These are phyloP conservation scores for Emmonsiellopsis sp. DNA, from an alignment of 2,329 filamentous ascomycete genomes.

Conservation along the genomic window DNA sequence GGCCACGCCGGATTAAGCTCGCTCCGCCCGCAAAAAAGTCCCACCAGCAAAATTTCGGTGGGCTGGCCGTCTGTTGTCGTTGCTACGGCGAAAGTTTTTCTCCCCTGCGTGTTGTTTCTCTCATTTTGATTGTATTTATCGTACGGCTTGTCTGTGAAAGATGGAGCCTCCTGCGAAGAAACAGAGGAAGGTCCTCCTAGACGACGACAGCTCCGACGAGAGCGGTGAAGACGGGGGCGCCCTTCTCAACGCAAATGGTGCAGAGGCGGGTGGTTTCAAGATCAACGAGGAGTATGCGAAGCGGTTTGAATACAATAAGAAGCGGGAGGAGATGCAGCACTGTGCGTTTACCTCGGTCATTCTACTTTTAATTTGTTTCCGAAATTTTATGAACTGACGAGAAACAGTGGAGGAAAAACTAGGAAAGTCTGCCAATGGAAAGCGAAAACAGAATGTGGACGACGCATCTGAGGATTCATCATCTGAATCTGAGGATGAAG, in stretches of 20 bases:
- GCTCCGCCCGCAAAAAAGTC: neutral
- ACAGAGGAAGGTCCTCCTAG: slow-evolving; percentile 30
- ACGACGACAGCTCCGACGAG: slow-evolving; percentile 30
- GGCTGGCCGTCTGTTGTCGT: neutral
- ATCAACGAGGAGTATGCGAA: slow-evolving; percentile 86
- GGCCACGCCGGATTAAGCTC: slow-evolving; percentile 1
- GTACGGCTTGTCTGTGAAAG: neutral
- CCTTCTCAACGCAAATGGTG: slow-evolving; percentile 18
- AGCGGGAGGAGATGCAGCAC: slow-evolving; percentile 71
- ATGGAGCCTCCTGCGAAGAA: slow-evolving; percentile 36
- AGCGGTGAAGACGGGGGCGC: slow-evolving; percentile 32
- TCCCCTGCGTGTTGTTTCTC: neutral
- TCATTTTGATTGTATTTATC: neutral
- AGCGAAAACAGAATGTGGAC: slow-evolving; percentile 26
- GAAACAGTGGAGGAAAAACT: slow-evolving; percentile 78
- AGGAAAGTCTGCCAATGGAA: slow-evolving; percentile 39
- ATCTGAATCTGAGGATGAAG: slow-evolving; percentile 66
- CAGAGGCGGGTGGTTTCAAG: slow-evolving; percentile 47
- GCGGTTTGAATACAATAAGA: slow-evolving; percentile 94
- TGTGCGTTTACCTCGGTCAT: slow-evolving; percentile 17
- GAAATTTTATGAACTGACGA: neutral
- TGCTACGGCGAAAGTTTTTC: neutral
- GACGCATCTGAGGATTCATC: slow-evolving; percentile 56
- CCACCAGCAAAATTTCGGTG: neutral
- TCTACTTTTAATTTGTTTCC: neutral